Evolutionary conservation across 257 asterid species (phyloP).

Genomic region (Haberlea rhodopensis): DNA sequence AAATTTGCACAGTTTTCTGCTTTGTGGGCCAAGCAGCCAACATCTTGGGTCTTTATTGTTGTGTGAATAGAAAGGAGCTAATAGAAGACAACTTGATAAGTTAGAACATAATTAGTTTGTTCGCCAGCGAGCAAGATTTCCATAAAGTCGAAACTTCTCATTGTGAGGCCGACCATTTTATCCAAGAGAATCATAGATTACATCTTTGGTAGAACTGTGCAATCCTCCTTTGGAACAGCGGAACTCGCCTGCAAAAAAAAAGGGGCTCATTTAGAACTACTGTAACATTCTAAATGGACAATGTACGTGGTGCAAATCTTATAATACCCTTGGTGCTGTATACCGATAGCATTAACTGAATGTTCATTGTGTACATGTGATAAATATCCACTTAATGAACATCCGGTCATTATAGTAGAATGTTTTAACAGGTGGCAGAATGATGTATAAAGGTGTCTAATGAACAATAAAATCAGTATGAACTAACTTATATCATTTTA

Average conservation of each 20-base stretch:
- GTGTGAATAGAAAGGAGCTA: neutral
- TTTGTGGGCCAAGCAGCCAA: neutral
- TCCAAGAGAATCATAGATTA: slow-evolving; percentile 26
- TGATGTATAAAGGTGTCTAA: too few species aligned
- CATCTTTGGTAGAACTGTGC: slow-evolving; percentile 64
- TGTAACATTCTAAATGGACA: slow-evolving; percentile 2
- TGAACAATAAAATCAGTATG: neutral
- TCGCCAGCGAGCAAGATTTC: neutral
- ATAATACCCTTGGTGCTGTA: neutral
- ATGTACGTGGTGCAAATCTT: neutral
- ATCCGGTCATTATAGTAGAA: too few species aligned
- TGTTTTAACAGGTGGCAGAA: too few species aligned
- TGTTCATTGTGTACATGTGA: neutral
- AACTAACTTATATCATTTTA: neutral
- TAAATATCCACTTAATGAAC: too few species aligned
- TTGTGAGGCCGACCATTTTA: too few species aligned
- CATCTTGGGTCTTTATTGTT: neutral
- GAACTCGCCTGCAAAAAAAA: slow-evolving; percentile 58
- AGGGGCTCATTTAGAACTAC: slow-evolving; percentile 1
- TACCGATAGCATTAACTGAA: neutral
- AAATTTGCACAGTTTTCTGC: neutral
- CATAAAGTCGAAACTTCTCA: too few species aligned
- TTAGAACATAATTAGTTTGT: neutral
- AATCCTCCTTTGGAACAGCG: slow-evolving; percentile 54
- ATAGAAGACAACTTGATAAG: too few species aligned